Base-by-base conservation (phyloP, 371 early-diverging fungal genomes). In the Rhizopus delemar region DNA sequence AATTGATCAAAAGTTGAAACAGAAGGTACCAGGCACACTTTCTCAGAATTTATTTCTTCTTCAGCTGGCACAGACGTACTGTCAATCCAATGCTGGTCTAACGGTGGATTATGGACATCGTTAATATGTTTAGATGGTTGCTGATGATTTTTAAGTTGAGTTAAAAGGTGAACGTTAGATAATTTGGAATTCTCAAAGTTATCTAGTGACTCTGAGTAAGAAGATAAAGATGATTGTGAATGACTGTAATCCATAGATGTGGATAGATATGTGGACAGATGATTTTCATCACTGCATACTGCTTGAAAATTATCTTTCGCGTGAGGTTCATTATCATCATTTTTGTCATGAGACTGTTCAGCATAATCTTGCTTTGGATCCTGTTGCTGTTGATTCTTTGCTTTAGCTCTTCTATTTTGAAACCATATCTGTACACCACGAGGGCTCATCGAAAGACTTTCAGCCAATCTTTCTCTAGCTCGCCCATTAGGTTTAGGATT, bases 391-490 rank as follows among this genome's bases (percentile, higher is more conserved):
- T 48, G 22, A 28, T 29, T 9, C 15, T 75, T 75, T 16, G 72
- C 75, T 75, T 95, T 96, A 46, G 95, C 95, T 53, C 98, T 83
- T 53, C 93, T 86, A 78, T 98, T 98, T 72, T 98, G 98, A 76
- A 98, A 98, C 98, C 98, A 97, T 50, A 97, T 90, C 73, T 98
- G 95, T 43, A 98, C 91, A 53, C 88, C 87, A 49, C 96, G 82
- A 15, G 89, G 87, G 32, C 92, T 90, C 95, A 96, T 95, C 53
- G 84, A 74, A 13, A 96, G 75, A 51, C 80, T 75, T 39, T 71
- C 75, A 2, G 92, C 90, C 16, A 96, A 86, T 22, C 65, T 61
- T 29, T 80, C 71, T 36, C 88, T 84, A 15, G 81, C 73, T 28
- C 77, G 78, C 8, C 88, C 83, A 56, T 82, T 84, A 3, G 91